A percentile compares a stretch with the other conserved stretches of the same genome.
phyloP scores from a whole-genome alignment of 352 stramenopile genomes.

The Phytophthora boehmeriae region DNA sequence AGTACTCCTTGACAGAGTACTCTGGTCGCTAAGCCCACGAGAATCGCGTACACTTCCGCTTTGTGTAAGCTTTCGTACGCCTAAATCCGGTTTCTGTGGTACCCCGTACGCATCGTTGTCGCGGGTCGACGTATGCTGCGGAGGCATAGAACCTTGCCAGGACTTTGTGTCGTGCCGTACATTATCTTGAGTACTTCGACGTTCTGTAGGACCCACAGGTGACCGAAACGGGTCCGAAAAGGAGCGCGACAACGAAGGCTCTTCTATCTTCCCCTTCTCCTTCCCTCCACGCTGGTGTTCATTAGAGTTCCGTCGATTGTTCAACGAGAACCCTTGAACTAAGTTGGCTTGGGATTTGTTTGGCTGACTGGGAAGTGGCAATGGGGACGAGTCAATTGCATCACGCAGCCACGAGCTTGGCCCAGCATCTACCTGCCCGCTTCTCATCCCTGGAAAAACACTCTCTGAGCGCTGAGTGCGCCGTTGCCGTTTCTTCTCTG shows the following conservation, averaged over 20 bases:
- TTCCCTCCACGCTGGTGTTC: conserved; percentile 11
- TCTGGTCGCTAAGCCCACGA: conserved; percentile 39
- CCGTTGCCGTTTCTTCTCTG: conserved; percentile 66
- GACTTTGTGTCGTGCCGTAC: conserved; percentile 40
- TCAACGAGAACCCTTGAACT: conserved; percentile 34
- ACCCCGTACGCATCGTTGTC: conserved; percentile 28
- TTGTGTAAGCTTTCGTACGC: conserved; percentile 28
- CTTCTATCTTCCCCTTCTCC: conserved; percentile 26
- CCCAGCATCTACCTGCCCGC: conserved; percentile 16
- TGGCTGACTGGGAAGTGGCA: conserved; percentile 20
- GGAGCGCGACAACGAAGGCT: conserved; percentile 51
- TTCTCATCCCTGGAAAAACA: conserved; percentile 18
- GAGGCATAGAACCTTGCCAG: conserved; percentile 51
- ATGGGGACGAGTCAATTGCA: conserved; percentile 36
- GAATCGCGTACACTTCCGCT: conserved; percentile 33
- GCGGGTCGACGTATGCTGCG: conserved; percentile 46
- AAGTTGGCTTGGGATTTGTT: conserved; percentile 22
- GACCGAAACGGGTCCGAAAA: conserved; percentile 72
- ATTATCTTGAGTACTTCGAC: conserved; percentile 36
- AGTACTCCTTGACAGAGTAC: conserved; percentile 43
- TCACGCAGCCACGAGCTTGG: conserved; percentile 20
- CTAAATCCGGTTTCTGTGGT: conserved; percentile 22
- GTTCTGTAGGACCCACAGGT: conserved; percentile 41
- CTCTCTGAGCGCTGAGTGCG: conserved; percentile 47
- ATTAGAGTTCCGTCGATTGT: conserved; percentile 33